phyloP scores from a whole-genome alignment of 2,329 filamentous ascomycete species.

The Talaromyces piceae region DNA sequence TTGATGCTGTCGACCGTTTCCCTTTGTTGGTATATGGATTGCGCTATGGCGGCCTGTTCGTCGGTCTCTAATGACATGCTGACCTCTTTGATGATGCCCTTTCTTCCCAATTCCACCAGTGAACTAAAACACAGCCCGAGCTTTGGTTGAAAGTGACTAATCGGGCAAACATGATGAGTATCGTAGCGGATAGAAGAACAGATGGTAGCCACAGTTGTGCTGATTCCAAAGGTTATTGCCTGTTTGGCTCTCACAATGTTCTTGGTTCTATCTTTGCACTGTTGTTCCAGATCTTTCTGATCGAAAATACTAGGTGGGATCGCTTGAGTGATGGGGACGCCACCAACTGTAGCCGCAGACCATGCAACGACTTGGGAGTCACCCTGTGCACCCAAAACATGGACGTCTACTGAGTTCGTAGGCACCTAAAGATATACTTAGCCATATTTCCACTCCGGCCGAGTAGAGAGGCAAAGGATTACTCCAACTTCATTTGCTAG shows the following conservation, averaged over 20 bases:
- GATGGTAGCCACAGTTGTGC: slow-evolving; percentile 41
- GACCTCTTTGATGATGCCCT: slow-evolving; percentile 37
- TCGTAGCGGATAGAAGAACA: slow-evolving; percentile 47
- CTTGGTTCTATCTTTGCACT: slow-evolving; percentile 42
- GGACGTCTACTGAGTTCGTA: slow-evolving; percentile 31
- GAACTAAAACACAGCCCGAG: slow-evolving; percentile 44
- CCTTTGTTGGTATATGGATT: background rate
- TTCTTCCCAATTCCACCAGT: slow-evolving; percentile 43
- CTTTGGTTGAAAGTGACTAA: slow-evolving; percentile 45
- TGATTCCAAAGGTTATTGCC: slow-evolving; percentile 45
- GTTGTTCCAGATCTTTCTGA: slow-evolving; percentile 31
- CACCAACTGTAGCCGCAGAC: slow-evolving; percentile 39
- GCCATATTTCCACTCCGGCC: background rate
- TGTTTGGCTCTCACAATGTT: slow-evolving; percentile 46
- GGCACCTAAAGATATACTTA: slow-evolving; percentile 18
- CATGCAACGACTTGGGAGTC: slow-evolving; percentile 44
- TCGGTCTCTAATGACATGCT: slow-evolving; percentile 14
- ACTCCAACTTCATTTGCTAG: slow-evolving; percentile 13
- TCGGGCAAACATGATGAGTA: slow-evolving; percentile 38
- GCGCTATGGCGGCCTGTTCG: slow-evolving; percentile 9
- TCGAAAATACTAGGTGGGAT: slow-evolving; percentile 21
- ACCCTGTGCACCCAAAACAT: slow-evolving; percentile 45
- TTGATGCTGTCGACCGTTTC: background rate
- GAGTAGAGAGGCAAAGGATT: background rate
- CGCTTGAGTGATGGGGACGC: slow-evolving; percentile 32